Conservation (phyloP, 1,284 basidiomycete genomes). For the Thelephora terrestris region DNA sequence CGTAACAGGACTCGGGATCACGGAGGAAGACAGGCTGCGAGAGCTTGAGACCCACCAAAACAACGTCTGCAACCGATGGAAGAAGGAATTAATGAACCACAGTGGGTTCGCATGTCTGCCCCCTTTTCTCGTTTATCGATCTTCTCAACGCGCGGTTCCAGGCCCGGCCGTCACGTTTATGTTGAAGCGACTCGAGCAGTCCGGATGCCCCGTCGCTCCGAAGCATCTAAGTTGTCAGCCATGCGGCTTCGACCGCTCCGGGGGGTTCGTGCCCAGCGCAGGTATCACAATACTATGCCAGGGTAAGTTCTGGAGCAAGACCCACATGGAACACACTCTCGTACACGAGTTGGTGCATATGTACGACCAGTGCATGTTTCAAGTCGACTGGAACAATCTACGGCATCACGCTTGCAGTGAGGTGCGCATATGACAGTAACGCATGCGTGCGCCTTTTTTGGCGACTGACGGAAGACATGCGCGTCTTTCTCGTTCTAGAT, state of each 20-base stretch:
- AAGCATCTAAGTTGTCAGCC: slow-evolving; percentile 75
- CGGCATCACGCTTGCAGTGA: slow-evolving; percentile 94
- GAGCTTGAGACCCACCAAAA: slow-evolving; percentile 33
- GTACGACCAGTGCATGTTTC: slow-evolving; percentile 92
- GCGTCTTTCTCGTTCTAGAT: slow-evolving; percentile 48
- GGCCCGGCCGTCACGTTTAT: slow-evolving; percentile 84
- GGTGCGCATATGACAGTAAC: slow-evolving; percentile 37
- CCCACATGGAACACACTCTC: slow-evolving; percentile 88
- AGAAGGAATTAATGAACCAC: slow-evolving; percentile 42
- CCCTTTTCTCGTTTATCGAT: slow-evolving; percentile 4
- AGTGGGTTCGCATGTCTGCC: slow-evolving; percentile 30
- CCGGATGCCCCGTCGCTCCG: slow-evolving; percentile 56
- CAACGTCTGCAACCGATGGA: slow-evolving; percentile 46
- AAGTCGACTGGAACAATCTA: slow-evolving; percentile 85
- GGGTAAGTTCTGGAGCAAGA: slow-evolving; percentile 71
- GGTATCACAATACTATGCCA: slow-evolving; percentile 79
- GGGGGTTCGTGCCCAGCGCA: slow-evolving; percentile 73
- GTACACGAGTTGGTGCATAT: slow-evolving; percentile 95
- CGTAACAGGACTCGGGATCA: slow-evolving; percentile 47
- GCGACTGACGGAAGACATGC: slow-evolving; percentile 2
- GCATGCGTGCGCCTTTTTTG: not conserved
- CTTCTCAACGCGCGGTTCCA: slow-evolving; percentile 22
- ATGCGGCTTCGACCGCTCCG: slow-evolving; percentile 64
- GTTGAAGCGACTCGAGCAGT: slow-evolving; percentile 74
- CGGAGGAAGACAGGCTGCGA: slow-evolving; percentile 37